Conservation (phyloP, 768 basidiomycete genomes). For the Agaricus blazei region DNA sequence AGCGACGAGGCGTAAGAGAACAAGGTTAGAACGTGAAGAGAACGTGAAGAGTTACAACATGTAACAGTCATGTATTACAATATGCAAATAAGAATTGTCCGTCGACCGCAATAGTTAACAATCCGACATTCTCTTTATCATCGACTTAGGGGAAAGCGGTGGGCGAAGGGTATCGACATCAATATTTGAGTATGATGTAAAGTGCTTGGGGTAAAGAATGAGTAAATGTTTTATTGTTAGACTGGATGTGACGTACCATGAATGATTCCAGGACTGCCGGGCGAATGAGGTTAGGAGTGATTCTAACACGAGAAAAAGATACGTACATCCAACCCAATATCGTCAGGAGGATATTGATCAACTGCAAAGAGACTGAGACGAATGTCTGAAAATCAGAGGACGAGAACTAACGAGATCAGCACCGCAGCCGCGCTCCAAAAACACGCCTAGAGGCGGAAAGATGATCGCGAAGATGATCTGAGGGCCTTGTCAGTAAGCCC, state of each 20-base stretch:
- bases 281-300: slow-evolving; percentile 9
- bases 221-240: background rate
- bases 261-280: slow-evolving; percentile 66
- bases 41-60: slow-evolving; percentile 1
- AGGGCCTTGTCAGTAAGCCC: slow-evolving; percentile 11
- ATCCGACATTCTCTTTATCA: background rate
- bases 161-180: slow-evolving; percentile 15
- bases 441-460: slow-evolving; percentile 82
- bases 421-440: slow-evolving; percentile 81
- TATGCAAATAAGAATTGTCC: slow-evolving; percentile 1
- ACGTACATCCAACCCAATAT: slow-evolving; percentile 74
- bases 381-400: slow-evolving; percentile 1
- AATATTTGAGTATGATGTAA: slow-evolving; percentile 81
- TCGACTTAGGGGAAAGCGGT: background rate
- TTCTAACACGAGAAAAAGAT: background rate
- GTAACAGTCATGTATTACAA: background rate
- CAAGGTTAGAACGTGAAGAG: slow-evolving; percentile 13
- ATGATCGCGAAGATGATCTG: slow-evolving; percentile 61
- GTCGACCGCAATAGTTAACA: background rate
- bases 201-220: slow-evolving; percentile 43
- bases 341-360: slow-evolving; percentile 79
- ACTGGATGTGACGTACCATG: slow-evolving; percentile 39
- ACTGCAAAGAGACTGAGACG: slow-evolving; percentile 17
- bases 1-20: slow-evolving; percentile 16
- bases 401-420: slow-evolving; percentile 59